Conservation (phyloP, 305 asterid species). For the Fraxinus platypoda region DNA sequence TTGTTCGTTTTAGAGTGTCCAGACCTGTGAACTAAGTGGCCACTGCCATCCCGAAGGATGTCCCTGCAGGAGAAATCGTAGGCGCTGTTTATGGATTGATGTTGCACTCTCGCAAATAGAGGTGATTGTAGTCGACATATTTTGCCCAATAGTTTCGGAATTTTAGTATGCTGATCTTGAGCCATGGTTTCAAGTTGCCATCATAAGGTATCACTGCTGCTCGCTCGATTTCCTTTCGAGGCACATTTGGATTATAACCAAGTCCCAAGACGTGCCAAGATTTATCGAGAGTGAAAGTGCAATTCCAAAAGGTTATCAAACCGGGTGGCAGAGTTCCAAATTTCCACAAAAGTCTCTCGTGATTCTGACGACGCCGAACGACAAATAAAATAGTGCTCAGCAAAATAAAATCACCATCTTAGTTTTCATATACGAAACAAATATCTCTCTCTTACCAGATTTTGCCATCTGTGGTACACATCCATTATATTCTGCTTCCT, state of each 20-base stretch:
- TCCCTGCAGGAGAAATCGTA: constrained; percentile 9
- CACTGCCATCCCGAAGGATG: background rate
- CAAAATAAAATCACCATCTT: too few species aligned
- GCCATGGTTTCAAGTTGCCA: constrained; percentile 93
- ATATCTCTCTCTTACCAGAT: too few species aligned
- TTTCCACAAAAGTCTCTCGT: too few species aligned
- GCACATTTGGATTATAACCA: constrained; percentile 62
- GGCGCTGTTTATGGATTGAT: constrained; percentile 49
- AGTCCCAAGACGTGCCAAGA: constrained; percentile 89
- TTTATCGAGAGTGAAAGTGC: constrained; percentile 4
- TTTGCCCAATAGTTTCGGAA: constrained; percentile 63
- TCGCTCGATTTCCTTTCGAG: constrained; percentile 61
- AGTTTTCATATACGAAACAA: too few species aligned
- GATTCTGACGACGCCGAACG: too few species aligned
- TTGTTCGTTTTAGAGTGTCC: too few species aligned
- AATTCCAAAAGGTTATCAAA: too few species aligned
- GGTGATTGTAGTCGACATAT: constrained; percentile 60
- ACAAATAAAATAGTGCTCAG: too few species aligned
- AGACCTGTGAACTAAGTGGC: background rate
- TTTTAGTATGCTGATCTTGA: constrained; percentile 73
- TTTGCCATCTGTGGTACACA: too few species aligned
- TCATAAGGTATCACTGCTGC: constrained; percentile 80
- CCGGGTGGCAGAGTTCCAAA: too few species aligned
- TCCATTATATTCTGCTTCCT: constrained; percentile 20
- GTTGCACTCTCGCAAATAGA: constrained; percentile 69